These are phyloP conservation scores for Trapa incisa DNA, from an alignment of 345 rosid species.

Conservation along the genomic window DNA sequence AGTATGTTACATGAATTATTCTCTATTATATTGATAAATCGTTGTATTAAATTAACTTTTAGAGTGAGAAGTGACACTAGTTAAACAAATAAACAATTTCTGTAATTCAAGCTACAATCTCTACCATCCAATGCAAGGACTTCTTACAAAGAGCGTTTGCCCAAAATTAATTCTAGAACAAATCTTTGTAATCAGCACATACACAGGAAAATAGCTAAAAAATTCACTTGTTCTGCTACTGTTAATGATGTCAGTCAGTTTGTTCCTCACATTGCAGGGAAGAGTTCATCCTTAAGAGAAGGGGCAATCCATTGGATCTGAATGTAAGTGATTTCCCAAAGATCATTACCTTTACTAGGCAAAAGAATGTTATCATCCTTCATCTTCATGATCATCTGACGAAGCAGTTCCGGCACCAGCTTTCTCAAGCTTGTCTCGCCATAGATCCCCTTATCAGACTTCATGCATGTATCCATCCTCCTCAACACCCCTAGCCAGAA, in stretches of 20 bases:
- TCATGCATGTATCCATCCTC: conserved; percentile 95
- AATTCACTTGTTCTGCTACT: neutral
- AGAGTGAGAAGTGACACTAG: too few species aligned
- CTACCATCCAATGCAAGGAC: too few species aligned
- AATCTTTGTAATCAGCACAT: too few species aligned
- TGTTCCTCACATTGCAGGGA: conserved; percentile 37
- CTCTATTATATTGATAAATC: too few species aligned
- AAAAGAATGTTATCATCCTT: conserved; percentile 54
- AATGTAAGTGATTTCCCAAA: conserved; percentile 73
- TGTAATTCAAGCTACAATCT: too few species aligned
- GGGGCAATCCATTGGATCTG: conserved; percentile 98
- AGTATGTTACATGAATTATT: too few species aligned
- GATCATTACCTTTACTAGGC: conserved; percentile 52
- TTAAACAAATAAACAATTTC: too few species aligned
- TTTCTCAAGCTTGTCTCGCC: conserved; percentile 52
- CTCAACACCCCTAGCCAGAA: conserved; percentile 86
- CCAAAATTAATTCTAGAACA: too few species aligned
- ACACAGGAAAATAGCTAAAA: neutral
- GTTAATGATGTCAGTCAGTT: neutral
- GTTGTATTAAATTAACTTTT: too few species aligned
- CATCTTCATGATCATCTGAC: conserved; percentile 53
- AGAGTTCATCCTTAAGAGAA: conserved; percentile 61
- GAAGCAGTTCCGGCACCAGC: conserved; percentile 48
- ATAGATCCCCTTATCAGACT: conserved; percentile 57
- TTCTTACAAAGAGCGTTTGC: too few species aligned